These are phyloP conservation scores for Rubus parviflorus DNA, from an alignment of 306 rosid species.

Conservation along the genomic window DNA sequence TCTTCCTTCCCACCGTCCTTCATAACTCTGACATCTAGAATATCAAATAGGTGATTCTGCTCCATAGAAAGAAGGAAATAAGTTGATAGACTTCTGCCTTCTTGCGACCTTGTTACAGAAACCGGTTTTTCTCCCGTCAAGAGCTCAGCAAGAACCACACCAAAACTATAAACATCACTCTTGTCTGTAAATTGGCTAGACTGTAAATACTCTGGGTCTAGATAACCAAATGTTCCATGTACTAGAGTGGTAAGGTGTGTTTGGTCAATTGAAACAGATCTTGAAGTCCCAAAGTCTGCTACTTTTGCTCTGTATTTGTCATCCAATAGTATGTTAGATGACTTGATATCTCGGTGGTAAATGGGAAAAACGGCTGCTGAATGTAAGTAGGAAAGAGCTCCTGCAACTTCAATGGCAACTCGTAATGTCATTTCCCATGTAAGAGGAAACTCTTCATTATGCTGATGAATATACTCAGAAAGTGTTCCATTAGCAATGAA, in stretches of 20 bases:
- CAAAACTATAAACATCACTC: conserved; percentile 20
- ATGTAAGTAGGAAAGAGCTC: conserved; percentile 4
- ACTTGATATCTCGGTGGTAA: conserved; percentile 3
- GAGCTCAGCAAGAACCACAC: conserved; percentile 14
- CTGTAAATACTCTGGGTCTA: conserved; percentile 22
- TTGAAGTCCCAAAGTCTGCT: background rate
- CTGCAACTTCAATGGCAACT: background rate
- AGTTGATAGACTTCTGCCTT: conserved; percentile 31
- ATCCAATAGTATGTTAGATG: conserved; percentile 1
- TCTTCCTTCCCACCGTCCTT: conserved; percentile 28
- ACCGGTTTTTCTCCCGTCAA: conserved; percentile 1
- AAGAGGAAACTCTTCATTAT: no score
- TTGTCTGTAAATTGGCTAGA: conserved; percentile 15
- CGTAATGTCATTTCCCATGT: background rate
- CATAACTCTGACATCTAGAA: conserved; percentile 30
- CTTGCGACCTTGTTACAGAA: background rate
- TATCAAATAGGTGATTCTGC: conserved; percentile 25
- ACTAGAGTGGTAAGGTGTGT: conserved; percentile 20
- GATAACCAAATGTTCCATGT: conserved; percentile 24
- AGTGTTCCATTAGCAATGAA: background rate
- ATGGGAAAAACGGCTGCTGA: background rate
- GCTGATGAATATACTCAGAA: no score
- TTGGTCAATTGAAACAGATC: conserved; percentile 5
- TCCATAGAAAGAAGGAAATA: conserved; percentile 34
- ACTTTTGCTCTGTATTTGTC: background rate